phyloP scores from a whole-genome alignment of 2,329 filamentous ascomycete species.

The Alternaria conjuncta region DNA sequence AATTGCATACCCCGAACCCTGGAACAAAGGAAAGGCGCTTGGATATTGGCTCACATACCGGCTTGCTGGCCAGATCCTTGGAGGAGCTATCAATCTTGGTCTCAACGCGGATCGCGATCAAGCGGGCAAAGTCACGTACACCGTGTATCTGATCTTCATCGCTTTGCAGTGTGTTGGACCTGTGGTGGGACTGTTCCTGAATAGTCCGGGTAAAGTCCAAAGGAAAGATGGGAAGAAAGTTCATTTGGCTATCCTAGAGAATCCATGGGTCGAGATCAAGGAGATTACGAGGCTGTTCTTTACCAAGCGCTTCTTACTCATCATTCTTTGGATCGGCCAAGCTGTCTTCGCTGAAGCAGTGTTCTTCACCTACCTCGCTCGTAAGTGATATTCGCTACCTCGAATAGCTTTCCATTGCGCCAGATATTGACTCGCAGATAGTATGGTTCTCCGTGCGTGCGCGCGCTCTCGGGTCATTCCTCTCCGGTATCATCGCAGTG shows the following conservation, averaged over 20 bases:
- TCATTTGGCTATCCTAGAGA: slow-evolving; percentile 62
- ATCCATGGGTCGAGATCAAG: slow-evolving; percentile 65
- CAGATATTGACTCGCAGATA: slow-evolving; percentile 12
- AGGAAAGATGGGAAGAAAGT: slow-evolving; percentile 70
- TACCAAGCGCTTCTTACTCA: slow-evolving; percentile 66
- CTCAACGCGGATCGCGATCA: slow-evolving; percentile 65
- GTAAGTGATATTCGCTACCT: no score
- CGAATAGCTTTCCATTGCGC: no score
- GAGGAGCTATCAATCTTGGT: slow-evolving; percentile 74
- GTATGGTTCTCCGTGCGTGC: slow-evolving; percentile 75
- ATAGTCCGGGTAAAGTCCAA: slow-evolving; percentile 66
- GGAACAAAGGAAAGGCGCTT: slow-evolving; percentile 53
- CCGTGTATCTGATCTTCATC: slow-evolving; percentile 73
- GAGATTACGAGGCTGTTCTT: slow-evolving; percentile 66
- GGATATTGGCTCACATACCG: slow-evolving; percentile 72
- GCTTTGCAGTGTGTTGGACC: slow-evolving; percentile 71
- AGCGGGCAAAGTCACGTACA: slow-evolving; percentile 71
- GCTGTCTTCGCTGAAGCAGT: slow-evolving; percentile 75
- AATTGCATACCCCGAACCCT: slow-evolving; percentile 73
- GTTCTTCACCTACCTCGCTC: slow-evolving; percentile 70
- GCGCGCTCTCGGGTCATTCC: slow-evolving; percentile 72
- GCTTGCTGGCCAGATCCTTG: slow-evolving; percentile 71
- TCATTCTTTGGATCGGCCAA: slow-evolving; percentile 72
- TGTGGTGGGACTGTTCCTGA: slow-evolving; percentile 69
- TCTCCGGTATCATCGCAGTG: slow-evolving; percentile 72